Conservation (phyloP, 164 flowering plant species). For the Chimonanthus salicifolius region DNA sequence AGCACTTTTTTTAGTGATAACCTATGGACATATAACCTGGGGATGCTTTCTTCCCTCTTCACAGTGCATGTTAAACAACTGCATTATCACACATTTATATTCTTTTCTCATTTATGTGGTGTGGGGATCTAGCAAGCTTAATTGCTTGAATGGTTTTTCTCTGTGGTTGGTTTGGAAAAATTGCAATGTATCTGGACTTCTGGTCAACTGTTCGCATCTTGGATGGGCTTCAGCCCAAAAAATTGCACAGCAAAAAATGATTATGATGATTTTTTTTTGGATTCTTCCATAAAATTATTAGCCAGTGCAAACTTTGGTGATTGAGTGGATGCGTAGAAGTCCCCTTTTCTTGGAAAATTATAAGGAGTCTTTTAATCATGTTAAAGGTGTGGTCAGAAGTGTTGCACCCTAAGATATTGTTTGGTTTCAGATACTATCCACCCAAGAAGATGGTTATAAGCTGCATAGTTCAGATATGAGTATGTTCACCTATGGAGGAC, state of each 20-base stretch:
- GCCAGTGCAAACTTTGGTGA: too few species aligned
- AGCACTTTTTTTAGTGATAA: neutral
- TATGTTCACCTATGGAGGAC: too few species aligned
- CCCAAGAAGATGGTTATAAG: too few species aligned
- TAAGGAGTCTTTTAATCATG: too few species aligned
- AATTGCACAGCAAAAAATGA: neutral
- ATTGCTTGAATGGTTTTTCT: neutral
- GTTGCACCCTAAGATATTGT: too few species aligned
- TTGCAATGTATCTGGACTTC: neutral
- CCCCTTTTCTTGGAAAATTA: too few species aligned
- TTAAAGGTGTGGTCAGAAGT: too few species aligned
- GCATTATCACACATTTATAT: neutral
- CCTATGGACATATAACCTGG: neutral
- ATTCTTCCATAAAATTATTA: too few species aligned
- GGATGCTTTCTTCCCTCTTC: neutral
- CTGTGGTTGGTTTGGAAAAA: neutral
- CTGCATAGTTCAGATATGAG: too few species aligned
- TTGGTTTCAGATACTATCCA: too few species aligned
- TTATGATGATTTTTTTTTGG: neutral
- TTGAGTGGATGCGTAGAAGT: too few species aligned
- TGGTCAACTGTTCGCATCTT: neutral
- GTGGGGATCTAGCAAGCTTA: neutral
- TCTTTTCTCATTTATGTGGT: neutral
- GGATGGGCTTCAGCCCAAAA: neutral
- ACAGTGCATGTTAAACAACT: neutral